Evolutionary conservation across 2,329 filamentous ascomycete genomes (phyloP), one percentile per base, ranked within the genome.

Genomic region (Harringtonia lauricola): DNA sequence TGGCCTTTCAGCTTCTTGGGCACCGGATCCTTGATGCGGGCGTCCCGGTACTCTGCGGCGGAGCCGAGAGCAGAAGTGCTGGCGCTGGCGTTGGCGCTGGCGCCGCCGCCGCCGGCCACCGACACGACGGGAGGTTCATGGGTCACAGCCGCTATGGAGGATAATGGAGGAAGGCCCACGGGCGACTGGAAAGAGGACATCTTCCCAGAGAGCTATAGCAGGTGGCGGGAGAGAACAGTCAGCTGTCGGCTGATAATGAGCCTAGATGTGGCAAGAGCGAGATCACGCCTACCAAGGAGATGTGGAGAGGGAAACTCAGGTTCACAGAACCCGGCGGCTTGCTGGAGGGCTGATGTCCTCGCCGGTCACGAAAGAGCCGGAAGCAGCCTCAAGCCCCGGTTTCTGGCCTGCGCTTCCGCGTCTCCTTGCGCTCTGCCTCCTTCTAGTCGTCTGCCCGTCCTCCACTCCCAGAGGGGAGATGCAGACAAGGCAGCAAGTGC

Each of bases 1-100:
- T 71, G 74, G 47, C 74, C 73, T 54, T 79, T 76, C 43, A 81
- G 62, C 56, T 79, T 80, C 57, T 70, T 76, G 5, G 78, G 76
- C 2, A 81, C 68, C 2, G 76, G 72, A 48, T 79, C 78, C 45
- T 72, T 61, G 14, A 74, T 65, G 21, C 71, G 65, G 36, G 70
- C 69, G 55, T 75, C 71, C 26, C 55, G 57, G 28, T 47, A 49
- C 8, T 49, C 48, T 15, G 22, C 38, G 12, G 21, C 15, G 5
- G 34, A 21, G 28, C 17, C 3, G 37, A 39, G 29, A 3, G 19
- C n/a, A 6, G 30, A 4, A 6, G 19, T n/a, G 30, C 19, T 19
- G 18, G 18, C n/a, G 14, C 29, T 17, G n/a, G 26, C 4, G 22
- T 29, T 35, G 8, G 29, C 17, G 24, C n/a, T n/a, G n/a, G n/a